Base-by-base conservation (phyloP, 139 green algal species). In the Volvox reticuliferus region DNA sequence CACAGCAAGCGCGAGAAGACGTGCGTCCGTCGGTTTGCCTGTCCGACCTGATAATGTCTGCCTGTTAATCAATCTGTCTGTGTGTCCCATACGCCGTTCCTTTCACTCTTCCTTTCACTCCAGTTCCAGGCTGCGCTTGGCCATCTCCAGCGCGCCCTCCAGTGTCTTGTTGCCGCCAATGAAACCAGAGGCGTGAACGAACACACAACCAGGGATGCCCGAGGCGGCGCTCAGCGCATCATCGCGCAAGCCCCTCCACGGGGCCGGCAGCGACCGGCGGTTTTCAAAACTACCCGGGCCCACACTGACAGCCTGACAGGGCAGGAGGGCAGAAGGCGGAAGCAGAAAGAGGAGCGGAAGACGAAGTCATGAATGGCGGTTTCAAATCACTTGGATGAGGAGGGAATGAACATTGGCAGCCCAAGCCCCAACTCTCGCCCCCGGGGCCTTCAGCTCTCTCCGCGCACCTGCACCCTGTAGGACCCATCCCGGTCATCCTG, bases 141-240 rank as follows among this genome's bases (percentile, higher is more conserved):
- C 94, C 94, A 96, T 95, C 71, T 92, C 92, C 67, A 95, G 63
- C 71, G 91, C 94, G 0, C 92, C 94, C 80, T 95, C 94, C 76
- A 92, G 89, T 0, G 91, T 95, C 62, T 86, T 92, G 87, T 98
- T 97, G 19, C 98, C 98, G 9, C 79, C 98, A 86, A 99, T 99
- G 95, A 99, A 99, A 3, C 98, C 98, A 1, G 88, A 94, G 0
- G 95, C 94, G 92, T 99, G 98, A 44, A 99, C 96, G 95, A 99
- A 99, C 61, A 99, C 94, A 73, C 97, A 95, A 30, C 95, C 96
- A 0, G 93, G 91, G 69, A 99, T 97, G 67, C 97, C 97, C 28
- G 87, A 87, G 20, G 93, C 91, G 71, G 96, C 89, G 37, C 92
- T 96, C 77, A 99, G 96, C 90, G 95, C 95, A 5, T 95, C 94